Evolutionary conservation across 2,329 filamentous ascomycete species (phyloP).

Genomic region (Pseudogymnoascus sp.): DNA sequence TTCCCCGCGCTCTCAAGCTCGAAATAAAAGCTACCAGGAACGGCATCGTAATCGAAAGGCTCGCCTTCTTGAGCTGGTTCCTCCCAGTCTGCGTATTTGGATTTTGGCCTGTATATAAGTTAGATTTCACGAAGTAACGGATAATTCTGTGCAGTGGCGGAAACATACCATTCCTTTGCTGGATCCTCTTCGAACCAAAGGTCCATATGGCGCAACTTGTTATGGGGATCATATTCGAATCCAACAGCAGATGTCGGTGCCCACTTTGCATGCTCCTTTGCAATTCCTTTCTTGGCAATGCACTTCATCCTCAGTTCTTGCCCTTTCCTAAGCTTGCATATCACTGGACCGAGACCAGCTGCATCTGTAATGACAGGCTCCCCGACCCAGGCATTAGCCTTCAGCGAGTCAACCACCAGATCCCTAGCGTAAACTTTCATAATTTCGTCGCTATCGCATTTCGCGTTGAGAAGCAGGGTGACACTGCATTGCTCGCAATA

Average conservation of each 20-base stretch:
- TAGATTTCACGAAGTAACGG: conserved; percentile 3
- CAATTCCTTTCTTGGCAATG: conserved; percentile 95
- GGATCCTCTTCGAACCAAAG: conserved; percentile 91
- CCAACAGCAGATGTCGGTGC: conserved; percentile 84
- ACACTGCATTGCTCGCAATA: conserved; percentile 91
- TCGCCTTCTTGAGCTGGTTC: conserved; percentile 74
- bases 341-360: conserved; percentile 72
- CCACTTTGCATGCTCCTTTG: conserved; percentile 99
- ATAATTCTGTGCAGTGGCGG: background rate
- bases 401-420: conserved; percentile 61
- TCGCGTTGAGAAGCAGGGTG: conserved; percentile 72
- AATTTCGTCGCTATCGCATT: conserved; percentile 75
- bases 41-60: conserved; percentile 82
- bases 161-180: conserved; percentile 70
- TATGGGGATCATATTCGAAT: conserved; percentile 97
- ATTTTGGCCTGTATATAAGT: conserved; percentile 59
- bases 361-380: conserved; percentile 77
- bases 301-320: conserved; percentile 88
- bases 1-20: conserved; percentile 86
- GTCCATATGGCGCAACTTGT: conserved; percentile 85
- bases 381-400: conserved; percentile 67
- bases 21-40: conserved; percentile 80
- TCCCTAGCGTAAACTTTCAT: conserved; percentile 94
- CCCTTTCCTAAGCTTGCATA: conserved; percentile 81
- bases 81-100: conserved; percentile 71